Base-by-base conservation (phyloP, 2,329 filamentous ascomycete species). In the Alternaria brassicae region DNA sequence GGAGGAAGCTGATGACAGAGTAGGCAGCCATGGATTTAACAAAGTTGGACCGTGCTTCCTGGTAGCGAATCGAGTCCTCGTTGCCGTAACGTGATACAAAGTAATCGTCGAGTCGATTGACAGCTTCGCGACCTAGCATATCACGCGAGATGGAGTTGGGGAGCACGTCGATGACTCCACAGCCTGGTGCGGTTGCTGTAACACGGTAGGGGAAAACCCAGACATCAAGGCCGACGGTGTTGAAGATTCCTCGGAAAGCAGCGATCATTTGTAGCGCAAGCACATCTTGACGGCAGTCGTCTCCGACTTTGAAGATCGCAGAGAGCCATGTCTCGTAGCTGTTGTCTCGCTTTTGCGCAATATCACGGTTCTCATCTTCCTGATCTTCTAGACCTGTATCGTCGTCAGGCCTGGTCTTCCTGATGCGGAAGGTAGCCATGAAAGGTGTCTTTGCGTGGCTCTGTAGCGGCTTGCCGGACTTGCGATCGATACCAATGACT, bases 11-110 rank as follows among this genome's bases (percentile, higher is more conserved):
- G 66, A 99, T 98, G 72, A 99, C 90, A 17, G 91, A 96, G 82
- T 99, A 99, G 12, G 95, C 96, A 0, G 96, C 95, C 95, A 99
- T 98, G 75, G 91, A 95, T 82, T 99, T 99, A 79, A 99, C 93
- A 76, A 99, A 99, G 79, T 98, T 98, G 81, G 87, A 93, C 63
- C 95, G 90, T 10, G 95, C 95, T 77, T 94, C 90, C 79, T 99
- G 96, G 84, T 97, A 99, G 37, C 89, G 89, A 49, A 97, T 89
- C 1, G 92, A 96, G 77, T 98, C 93, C 78, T 98, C 94, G 71
- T 95, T 95, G 66, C 95, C 95, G 76, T 99, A 99, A 78, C 97
- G 97, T 70, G 91, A 93, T 58, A 97, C 85, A 76, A 99, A 99
- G 81, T 99, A 99, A 76, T 99, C 95, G 80, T 98, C 97, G 0